A percentile compares a stretch with the other conserved stretches of the same genome.
Evolutionary conservation across 495 filamentous ascomycete species (phyloP).

Genomic region (Daldinia grandis): DNA sequence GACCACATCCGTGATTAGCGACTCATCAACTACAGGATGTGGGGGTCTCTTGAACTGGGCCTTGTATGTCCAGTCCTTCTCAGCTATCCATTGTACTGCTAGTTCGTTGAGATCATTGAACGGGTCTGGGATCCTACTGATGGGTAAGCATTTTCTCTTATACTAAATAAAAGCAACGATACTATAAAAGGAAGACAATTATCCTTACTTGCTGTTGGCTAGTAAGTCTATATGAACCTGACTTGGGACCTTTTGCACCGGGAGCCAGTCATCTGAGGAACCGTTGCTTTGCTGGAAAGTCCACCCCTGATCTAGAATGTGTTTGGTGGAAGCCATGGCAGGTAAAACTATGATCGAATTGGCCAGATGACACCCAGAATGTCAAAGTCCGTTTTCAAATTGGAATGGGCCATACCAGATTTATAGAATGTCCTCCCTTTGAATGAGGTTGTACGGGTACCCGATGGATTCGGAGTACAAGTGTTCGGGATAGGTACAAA

Average conservation of each 20-base stretch:
- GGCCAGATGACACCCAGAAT: background rate
- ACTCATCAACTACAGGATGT: slow-evolving; percentile 55
- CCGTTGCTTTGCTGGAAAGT: slow-evolving; percentile 33
- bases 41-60: slow-evolving; percentile 54
- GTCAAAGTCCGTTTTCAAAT: background rate
- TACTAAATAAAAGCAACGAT: background rate
- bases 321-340: slow-evolving; percentile 32
- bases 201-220: slow-evolving; percentile 39
- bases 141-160: slow-evolving; percentile 23
- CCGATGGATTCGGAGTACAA: background rate
- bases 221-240: slow-evolving; percentile 44
- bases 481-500: background rate
- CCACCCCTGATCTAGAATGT: slow-evolving; percentile 38
- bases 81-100: slow-evolving; percentile 72
- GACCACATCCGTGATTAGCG: slow-evolving; percentile 55
- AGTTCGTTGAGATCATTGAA: slow-evolving; percentile 75
- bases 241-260: slow-evolving; percentile 40
- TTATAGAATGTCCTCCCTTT: background rate
- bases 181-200: background rate
- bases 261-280: slow-evolving; percentile 35
- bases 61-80: slow-evolving; percentile 68
- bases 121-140: slow-evolving; percentile 63
- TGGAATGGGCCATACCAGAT: background rate
- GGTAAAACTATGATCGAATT: background rate
- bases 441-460: background rate